Percentiles rank a stretch among this genome's conserved stretches.
These are phyloP conservation scores for Synchytrium microbalum DNA, from an alignment of 371 early-diverging fungal genomes.

Conservation along the genomic window DNA sequence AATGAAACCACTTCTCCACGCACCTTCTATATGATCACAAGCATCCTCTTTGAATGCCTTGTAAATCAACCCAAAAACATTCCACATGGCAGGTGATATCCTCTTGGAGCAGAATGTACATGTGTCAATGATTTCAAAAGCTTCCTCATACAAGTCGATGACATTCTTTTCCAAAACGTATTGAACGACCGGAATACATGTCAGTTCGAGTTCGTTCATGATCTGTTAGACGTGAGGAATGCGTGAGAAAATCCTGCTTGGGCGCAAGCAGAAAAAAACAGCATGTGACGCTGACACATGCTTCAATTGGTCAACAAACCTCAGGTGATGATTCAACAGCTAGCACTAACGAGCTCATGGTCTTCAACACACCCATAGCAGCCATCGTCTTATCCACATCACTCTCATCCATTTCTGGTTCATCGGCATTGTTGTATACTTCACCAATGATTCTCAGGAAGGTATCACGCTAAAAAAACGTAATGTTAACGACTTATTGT, in stretches of 20 bases:
- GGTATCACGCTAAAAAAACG: slow-evolving; percentile 39
- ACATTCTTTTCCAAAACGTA: slow-evolving; percentile 12
- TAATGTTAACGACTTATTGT: neutral
- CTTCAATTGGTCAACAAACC: slow-evolving; percentile 57
- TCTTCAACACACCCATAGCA: slow-evolving; percentile 83
- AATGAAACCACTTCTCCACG: neutral
- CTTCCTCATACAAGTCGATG: slow-evolving; percentile 70
- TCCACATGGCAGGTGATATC: slow-evolving; percentile 79
- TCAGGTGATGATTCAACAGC: slow-evolving; percentile 50
- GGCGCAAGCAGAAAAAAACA: slow-evolving; percentile 1
- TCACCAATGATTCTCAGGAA: slow-evolving; percentile 75
- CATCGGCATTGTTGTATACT: slow-evolving; percentile 26
- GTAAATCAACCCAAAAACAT: slow-evolving; percentile 66
- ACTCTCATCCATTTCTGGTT: slow-evolving; percentile 39
- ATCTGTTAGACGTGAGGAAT: slow-evolving; percentile 5
- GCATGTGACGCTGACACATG: slow-evolving; percentile 44
- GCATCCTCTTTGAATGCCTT: slow-evolving; percentile 63
- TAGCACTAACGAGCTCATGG: slow-evolving; percentile 70
- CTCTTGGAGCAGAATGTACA: slow-evolving; percentile 69
- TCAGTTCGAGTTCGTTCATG: neutral
- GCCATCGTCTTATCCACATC: slow-evolving; percentile 68
- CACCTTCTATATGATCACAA: slow-evolving; percentile 64
- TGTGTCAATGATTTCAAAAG: slow-evolving; percentile 81
- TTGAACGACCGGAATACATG: neutral
- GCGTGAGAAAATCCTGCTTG: neutral